Percentiles rank a stretch among this genome's conserved stretches.
Conservation (phyloP, 1,284 basidiomycete genomes). For the Sporisorium iseilematis-ciliati region DNA sequence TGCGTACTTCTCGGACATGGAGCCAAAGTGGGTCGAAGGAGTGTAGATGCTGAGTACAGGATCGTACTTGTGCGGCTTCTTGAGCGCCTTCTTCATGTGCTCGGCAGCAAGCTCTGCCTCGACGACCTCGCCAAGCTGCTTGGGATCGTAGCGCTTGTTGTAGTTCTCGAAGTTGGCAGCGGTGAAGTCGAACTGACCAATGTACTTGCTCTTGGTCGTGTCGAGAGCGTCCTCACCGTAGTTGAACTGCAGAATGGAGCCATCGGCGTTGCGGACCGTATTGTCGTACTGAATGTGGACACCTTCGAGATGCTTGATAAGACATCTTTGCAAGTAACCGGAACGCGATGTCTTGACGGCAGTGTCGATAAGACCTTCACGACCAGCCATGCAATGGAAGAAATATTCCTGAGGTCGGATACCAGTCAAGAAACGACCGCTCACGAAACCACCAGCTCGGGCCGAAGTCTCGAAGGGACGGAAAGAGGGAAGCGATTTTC, state of each 20-base stretch:
- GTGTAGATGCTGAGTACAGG: conserved; percentile 83
- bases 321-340: conserved; percentile 95
- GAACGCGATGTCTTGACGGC: conserved; percentile 99
- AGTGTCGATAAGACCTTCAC: conserved; percentile 98
- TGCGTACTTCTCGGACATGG: conserved; percentile 93
- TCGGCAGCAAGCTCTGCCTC: conserved; percentile 78
- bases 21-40: conserved; percentile 85
- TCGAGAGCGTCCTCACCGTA: conserved; percentile 98
- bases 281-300: conserved; percentile 97
- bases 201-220: conserved; percentile 80
- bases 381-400: conserved; percentile 99
- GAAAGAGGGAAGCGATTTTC: conserved; percentile 98
- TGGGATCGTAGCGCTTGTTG: conserved; percentile 77
- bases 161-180: conserved; percentile 87
- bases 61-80: conserved; percentile 80
- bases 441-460: conserved; percentile 98
- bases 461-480: conserved; percentile 96
- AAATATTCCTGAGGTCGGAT: conserved; percentile 99
- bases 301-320: conserved; percentile 98
- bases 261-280: conserved; percentile 95
- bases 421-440: conserved; percentile 98
- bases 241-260: conserved; percentile 92
- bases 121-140: conserved; percentile 75
- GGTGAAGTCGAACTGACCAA: conserved; percentile 90
- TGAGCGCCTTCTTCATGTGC: conserved; percentile 92